A percentile compares a stretch with the other conserved stretches of the same genome.
phyloP scores from a whole-genome alignment of 2,329 filamentous ascomycete genomes.

The Pseudopyricularia javanii region DNA sequence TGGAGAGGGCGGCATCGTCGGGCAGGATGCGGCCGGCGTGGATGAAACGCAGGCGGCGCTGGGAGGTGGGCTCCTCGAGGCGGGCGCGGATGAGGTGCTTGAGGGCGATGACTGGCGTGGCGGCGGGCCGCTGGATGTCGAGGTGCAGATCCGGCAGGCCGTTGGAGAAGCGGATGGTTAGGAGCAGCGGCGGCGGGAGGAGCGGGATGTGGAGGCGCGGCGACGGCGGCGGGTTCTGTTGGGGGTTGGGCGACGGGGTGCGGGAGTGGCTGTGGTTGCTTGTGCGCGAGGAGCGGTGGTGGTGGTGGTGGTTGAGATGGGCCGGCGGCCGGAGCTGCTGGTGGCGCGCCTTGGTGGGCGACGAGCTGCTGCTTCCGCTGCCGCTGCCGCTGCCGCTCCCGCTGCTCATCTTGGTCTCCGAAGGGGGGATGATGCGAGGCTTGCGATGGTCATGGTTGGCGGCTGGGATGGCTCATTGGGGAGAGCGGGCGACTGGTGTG shows the following conservation, averaged over 20 bases:
- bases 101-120: conserved; percentile 63
- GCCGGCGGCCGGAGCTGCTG: conserved; percentile 1
- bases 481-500: neutral
- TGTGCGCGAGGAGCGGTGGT: neutral
- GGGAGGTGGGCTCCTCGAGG: conserved; percentile 44
- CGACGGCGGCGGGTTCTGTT: conserved; percentile 3
- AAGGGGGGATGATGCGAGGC: neutral
- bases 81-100: conserved; percentile 71
- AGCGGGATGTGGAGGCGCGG: neutral
- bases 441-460: neutral
- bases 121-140: conserved; percentile 54
- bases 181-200: conserved; percentile 35
- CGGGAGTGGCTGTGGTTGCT: neutral
- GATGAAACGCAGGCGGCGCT: conserved; percentile 74
- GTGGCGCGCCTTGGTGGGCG: neutral
- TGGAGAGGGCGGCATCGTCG: conserved; percentile 56
- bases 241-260: neutral
- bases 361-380: conserved; percentile 3
- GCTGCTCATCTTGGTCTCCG: conserved; percentile 4
- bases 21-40: conserved; percentile 77
- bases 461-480: neutral
- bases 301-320: neutral
- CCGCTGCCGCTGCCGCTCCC: conserved; percentile 4
- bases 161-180: conserved; percentile 85
- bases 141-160: conserved; percentile 74